Conservation (phyloP, 148 eudicot species). For the Camellia granthamiana region DNA sequence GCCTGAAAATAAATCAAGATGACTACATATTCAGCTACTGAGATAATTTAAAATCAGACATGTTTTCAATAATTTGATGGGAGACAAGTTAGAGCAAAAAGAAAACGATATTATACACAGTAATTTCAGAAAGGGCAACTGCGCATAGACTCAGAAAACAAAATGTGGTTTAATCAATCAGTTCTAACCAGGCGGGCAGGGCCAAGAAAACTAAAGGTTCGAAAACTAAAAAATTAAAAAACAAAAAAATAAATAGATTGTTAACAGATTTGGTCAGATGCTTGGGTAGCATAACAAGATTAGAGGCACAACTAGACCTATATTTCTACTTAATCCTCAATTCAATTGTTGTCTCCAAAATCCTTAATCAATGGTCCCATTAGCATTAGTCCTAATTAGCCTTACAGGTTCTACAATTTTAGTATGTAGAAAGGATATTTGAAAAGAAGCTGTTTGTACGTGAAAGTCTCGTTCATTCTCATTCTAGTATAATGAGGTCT, state of each 20-base stretch:
- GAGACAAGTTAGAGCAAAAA: neutral
- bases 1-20: slow-evolving; percentile 21
- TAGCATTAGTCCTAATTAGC: neutral
- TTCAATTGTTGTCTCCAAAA: neutral
- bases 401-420: neutral
- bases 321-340: neutral
- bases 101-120: neutral
- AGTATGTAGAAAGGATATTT: neutral
- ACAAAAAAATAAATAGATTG: too few relatives aligned
- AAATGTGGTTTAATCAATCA: neutral
- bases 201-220: neutral
- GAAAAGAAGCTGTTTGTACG: neutral
- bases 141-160: neutral
- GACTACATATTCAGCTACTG: neutral
- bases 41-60: neutral
- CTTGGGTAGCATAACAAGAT: neutral
- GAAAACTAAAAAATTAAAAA: neutral
- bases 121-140: neutral
- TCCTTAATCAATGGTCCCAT: neutral
- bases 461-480: too few relatives aligned
- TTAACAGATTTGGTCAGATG: neutral
- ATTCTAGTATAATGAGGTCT: too few relatives aligned
- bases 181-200: neutral
- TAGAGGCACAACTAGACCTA: neutral
- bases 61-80: neutral